phyloP scores from a whole-genome alignment of 768 basidiomycete species.

The Leccinum pellstonianum region DNA sequence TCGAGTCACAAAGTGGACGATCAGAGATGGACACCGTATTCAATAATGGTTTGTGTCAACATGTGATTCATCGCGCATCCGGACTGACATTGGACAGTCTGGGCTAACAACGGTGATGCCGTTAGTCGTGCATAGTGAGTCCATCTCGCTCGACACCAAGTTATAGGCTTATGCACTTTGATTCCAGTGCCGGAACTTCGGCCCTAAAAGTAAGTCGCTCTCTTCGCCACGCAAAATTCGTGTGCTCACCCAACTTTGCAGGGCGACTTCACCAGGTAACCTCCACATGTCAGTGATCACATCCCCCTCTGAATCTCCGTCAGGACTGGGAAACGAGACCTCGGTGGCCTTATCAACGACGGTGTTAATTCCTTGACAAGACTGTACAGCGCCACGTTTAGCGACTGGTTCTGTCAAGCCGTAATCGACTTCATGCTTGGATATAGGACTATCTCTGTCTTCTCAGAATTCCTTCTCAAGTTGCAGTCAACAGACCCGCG shows the following conservation, averaged over 20 bases:
- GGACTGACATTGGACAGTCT: slow-evolving; percentile 48
- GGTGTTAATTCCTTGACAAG: slow-evolving; percentile 93
- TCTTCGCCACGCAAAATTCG: background rate
- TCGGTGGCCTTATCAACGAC: slow-evolving; percentile 89
- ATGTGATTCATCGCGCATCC: background rate
- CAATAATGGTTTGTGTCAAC: slow-evolving; percentile 61
- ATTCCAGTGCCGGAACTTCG: slow-evolving; percentile 85
- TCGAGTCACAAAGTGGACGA: slow-evolving; percentile 50
- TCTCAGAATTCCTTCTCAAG: slow-evolving; percentile 89
- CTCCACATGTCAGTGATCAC: background rate
- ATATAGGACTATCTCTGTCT: slow-evolving; percentile 81
- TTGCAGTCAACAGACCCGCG: slow-evolving; percentile 90
- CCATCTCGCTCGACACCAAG: background rate
- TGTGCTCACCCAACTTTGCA: slow-evolving; percentile 28
- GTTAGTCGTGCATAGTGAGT: slow-evolving; percentile 85
- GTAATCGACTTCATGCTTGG: slow-evolving; percentile 93
- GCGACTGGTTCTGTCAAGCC: slow-evolving; percentile 97
- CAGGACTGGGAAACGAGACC: slow-evolving; percentile 94
- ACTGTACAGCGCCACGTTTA: slow-evolving; percentile 86
- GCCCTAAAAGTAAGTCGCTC: slow-evolving; percentile 75
- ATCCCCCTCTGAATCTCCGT: slow-evolving; percentile 6
- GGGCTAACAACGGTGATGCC: slow-evolving; percentile 98
- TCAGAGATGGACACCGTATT: slow-evolving; percentile 71
- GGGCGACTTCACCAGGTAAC: slow-evolving; percentile 86
- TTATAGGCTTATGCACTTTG: slow-evolving; percentile 14